A percentile compares a stretch with the other conserved stretches of the same genome.
Evolutionary conservation across 345 rosid species (phyloP).

Genomic region (Eutrema yunnanense): DNA sequence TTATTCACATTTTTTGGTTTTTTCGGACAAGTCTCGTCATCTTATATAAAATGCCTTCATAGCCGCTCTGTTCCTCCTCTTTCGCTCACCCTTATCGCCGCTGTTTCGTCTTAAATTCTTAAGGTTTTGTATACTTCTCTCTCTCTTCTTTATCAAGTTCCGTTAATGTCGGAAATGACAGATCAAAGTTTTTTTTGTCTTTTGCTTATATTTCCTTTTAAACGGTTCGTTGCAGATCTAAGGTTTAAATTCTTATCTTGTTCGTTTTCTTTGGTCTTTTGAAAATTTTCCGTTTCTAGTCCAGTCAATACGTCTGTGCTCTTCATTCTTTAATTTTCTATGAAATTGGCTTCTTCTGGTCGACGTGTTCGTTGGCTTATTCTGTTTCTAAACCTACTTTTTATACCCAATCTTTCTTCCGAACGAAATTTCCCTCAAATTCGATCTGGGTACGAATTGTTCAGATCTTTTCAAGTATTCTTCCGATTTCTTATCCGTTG

Average conservation of each 20-base stretch:
- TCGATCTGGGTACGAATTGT: background rate
- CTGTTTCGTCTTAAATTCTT: background rate
- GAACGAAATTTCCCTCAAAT: background rate
- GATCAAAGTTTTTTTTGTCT: background rate
- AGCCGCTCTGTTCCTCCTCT: conserved; percentile 8
- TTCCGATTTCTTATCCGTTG: background rate
- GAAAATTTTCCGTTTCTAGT: background rate
- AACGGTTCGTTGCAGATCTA: conserved; percentile 14
- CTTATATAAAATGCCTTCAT: conserved; percentile 6
- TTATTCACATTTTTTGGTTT: background rate
- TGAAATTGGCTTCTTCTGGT: conserved; percentile 16
- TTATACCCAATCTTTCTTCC: conserved; percentile 8
- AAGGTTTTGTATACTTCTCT: background rate
- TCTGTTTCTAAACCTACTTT: conserved; percentile 10
- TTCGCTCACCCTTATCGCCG: conserved; percentile 9
- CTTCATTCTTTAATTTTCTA: background rate
- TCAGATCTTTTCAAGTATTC: conserved; percentile 1
- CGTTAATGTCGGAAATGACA: conserved; percentile 13
- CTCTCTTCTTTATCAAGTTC: background rate
- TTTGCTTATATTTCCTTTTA: background rate
- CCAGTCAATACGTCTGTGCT: conserved; percentile 5
- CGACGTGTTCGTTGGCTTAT: conserved; percentile 17
- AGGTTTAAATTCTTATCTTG: background rate
- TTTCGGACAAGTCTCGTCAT: background rate
- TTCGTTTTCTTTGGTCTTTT: background rate